phyloP scores from a whole-genome alignment of 2,329 filamentous ascomycete species.

The Dactylellina leptospora region DNA sequence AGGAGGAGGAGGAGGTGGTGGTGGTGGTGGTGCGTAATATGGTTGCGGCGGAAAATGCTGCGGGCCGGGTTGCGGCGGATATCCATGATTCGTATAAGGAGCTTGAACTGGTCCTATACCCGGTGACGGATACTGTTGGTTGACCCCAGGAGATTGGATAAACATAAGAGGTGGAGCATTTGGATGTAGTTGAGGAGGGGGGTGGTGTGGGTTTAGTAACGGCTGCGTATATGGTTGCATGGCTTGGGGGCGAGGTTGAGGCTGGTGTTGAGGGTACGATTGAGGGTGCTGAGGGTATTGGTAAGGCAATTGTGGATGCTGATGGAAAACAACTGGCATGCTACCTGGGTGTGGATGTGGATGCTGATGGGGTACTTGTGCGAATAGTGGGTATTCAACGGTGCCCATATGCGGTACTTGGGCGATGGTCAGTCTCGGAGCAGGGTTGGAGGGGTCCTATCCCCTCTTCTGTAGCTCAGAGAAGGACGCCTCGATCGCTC shows the following conservation, averaged over 20 bases:
- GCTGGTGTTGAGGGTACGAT: not conserved
- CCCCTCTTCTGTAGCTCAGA: constrained; percentile 53
- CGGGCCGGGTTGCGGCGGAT: not conserved
- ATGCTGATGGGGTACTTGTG: too few relatives aligned
- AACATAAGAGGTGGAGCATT: too few relatives aligned
- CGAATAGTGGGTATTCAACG: not conserved
- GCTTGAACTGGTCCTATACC: constrained; percentile 2
- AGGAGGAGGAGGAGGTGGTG: not conserved
- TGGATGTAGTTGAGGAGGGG: not conserved
- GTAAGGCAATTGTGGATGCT: not conserved
- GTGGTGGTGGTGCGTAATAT: not conserved
- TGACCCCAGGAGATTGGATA: too few relatives aligned
- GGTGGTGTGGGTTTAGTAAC: not conserved
- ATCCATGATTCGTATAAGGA: not conserved
- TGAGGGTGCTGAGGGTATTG: not conserved
- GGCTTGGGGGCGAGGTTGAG: not conserved
- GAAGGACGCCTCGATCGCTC: constrained; percentile 54
- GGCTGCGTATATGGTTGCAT: not conserved
- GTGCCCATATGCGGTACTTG: not conserved
- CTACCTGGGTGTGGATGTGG: not conserved
- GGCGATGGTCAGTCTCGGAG: constrained; percentile 18
- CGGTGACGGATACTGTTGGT: too few relatives aligned
- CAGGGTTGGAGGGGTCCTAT: constrained; percentile 45
- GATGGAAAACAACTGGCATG: not conserved
- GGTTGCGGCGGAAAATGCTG: not conserved